Percentiles rank a stretch among this genome's conserved stretches.
These are phyloP conservation scores for Trichocladium uniseriatum DNA, from an alignment of 495 filamentous ascomycete genomes.

Conservation along the genomic window DNA sequence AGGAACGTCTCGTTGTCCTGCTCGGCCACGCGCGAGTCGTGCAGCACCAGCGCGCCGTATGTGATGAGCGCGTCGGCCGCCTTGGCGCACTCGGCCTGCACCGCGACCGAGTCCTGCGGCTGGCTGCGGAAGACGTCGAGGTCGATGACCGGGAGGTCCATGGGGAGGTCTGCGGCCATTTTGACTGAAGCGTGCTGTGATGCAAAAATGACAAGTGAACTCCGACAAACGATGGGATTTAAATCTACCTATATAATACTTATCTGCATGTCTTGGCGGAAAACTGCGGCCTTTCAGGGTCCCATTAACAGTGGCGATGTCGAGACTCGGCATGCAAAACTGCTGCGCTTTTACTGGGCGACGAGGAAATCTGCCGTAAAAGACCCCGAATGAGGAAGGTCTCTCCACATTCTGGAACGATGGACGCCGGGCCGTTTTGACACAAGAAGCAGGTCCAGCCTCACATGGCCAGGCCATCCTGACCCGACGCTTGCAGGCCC, in stretches of 20 bases:
- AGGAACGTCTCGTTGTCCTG: slow-evolving; percentile 40
- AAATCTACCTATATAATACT: no score
- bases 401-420: not conserved
- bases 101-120: slow-evolving; percentile 26
- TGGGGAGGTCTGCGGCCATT: slow-evolving; percentile 22
- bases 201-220: no score
- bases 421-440: slow-evolving; percentile 2
- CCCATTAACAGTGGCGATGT: not conserved
- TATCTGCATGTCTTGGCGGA: no score
- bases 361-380: not conserved
- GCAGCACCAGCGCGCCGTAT: slow-evolving; percentile 42
- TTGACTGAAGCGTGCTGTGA: no score
- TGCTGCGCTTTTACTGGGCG: not conserved
- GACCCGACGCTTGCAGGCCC: not conserved
- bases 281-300: no score
- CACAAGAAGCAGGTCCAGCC: slow-evolving; percentile 6
- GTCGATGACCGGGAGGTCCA: slow-evolving; percentile 46
- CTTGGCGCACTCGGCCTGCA: slow-evolving; percentile 35
- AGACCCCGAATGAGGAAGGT: slow-evolving; percentile 15
- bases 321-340: no score
- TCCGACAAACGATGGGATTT: no score
- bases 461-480: not conserved
- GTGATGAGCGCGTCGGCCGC: slow-evolving; percentile 40
- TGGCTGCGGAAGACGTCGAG: slow-evolving; percentile 38
- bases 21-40: slow-evolving; percentile 44